Evolutionary conservation across 345 rosid genomes (phyloP), one percentile per base, ranked within the genome.

Genomic region (Euphorbia peplus): DNA sequence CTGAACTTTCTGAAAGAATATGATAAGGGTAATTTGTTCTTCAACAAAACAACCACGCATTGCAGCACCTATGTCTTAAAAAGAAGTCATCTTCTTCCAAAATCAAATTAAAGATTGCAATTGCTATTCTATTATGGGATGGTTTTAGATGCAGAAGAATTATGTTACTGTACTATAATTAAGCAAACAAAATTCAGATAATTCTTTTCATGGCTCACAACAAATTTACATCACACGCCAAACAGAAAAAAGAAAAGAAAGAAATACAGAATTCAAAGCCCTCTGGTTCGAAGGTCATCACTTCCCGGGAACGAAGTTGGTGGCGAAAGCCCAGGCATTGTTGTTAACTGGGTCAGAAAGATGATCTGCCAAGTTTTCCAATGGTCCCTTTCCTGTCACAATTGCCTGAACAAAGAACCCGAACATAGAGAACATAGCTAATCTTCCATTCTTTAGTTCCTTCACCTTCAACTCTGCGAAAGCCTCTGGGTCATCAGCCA

Each of bases 301-400:
- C 77, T 91, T 92, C 74, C 98, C 96, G 67, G 93, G 96, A 55
- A 84, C 92, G 59, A 86, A 91, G 95, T 89, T 91, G 63, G 92
- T 91, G 77, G 93, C 93, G 6, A 75, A 90, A 10, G 96, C 85
- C 96, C 96, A 90, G 44, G 96, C 96, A 29, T 90, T 90, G 96
- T 90, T 90, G 85, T 80, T 89, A 39, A 88, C 97, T 0, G 95
- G 95, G 67, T 88, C 97, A 4, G 89, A 88, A 63, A 90, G 82
- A 75, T 89, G 97, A 80, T 89, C 95, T 0, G 95, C 91, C 55
- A 91, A 74, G 81, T 87, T 91, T 80, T 87, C 90, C 77, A 89
- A 59, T 0, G 95, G 93, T 10, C 95, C 91, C 78, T 89, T 88
- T 18, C 96, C 91, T 0, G 95, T 91, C 5, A 91, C 97, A 16